Conservation (phyloP, 1,284 basidiomycete genomes). For the Naganishia sp. region DNA sequence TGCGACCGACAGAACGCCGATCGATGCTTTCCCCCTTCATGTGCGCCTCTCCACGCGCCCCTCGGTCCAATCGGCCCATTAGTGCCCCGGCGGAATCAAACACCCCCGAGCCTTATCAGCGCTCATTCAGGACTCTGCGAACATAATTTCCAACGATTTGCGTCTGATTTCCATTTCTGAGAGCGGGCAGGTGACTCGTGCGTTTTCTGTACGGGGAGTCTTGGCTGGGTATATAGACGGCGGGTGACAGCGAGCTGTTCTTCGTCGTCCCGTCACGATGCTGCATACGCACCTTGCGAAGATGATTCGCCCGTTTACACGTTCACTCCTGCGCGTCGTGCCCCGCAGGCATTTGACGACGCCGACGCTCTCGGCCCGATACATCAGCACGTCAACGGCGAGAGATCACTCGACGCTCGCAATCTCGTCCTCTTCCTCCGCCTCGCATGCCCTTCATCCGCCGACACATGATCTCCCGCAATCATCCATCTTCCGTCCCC, state of each 20-base stretch:
- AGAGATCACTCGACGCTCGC: conserved; percentile 45
- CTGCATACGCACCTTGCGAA: not conserved
- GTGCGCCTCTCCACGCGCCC: not conserved
- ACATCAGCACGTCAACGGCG: not conserved
- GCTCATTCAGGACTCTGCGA: not conserved
- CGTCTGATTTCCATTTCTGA: conserved; percentile 12
- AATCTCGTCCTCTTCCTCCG: conserved; percentile 48
- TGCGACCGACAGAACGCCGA: too few relatives aligned
- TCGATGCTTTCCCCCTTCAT: too few relatives aligned
- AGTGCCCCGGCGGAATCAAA: not conserved
- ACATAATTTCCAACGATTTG: too few relatives aligned
- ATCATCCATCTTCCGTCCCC: conserved; percentile 65
- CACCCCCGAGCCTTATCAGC: not conserved
- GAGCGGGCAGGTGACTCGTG: conserved; percentile 7
- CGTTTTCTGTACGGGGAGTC: not conserved
- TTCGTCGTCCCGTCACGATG: too few relatives aligned
- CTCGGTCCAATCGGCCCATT: not conserved
- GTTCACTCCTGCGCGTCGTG: conserved; percentile 1
- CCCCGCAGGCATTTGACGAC: conserved; percentile 21
- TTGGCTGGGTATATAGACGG: conserved; percentile 4
- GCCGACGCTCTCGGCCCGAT: not conserved
- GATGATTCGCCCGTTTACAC: conserved; percentile 21
- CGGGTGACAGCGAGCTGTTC: not conserved
- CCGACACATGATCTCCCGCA: conserved; percentile 36
- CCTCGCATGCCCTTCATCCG: conserved; percentile 42